Conservation (phyloP, 768 basidiomycete species). For the Leccinum disarticulatum region DNA sequence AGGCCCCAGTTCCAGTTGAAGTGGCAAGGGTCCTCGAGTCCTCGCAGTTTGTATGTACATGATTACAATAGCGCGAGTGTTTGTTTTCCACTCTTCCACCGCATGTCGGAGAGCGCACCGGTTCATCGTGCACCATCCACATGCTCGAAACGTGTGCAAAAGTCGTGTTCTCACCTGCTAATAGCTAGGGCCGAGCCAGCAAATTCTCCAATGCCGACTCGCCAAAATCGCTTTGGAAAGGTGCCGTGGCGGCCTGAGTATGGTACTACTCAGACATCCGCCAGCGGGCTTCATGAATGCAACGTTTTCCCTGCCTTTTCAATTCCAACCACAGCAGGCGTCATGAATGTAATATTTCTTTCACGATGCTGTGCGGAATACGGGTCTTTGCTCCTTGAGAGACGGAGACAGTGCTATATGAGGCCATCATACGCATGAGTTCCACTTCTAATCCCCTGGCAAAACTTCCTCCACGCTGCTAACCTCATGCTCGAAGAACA, state of each 20-base stretch:
- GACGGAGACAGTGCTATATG: conserved; percentile 15
- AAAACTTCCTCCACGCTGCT: not conserved
- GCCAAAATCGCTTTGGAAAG: not conserved
- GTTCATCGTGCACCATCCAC: too few species aligned
- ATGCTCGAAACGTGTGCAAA: too few species aligned
- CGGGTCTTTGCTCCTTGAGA: conserved; percentile 6
- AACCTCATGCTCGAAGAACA: conserved; percentile 16
- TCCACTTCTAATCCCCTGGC: not conserved
- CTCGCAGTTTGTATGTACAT: not conserved
- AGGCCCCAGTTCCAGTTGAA: not conserved
- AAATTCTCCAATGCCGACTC: too few species aligned
- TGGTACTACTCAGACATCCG: too few species aligned
- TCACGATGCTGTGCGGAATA: conserved; percentile 13
- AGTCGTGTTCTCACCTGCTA: too few species aligned
- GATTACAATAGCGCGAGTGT: not conserved
- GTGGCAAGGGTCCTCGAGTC: not conserved
- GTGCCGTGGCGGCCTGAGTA: too few species aligned
- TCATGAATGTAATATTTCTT: not conserved
- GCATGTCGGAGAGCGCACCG: too few species aligned
- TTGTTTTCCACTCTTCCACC: too few species aligned
- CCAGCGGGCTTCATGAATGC: conserved; percentile 14
- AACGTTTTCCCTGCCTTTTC: conserved; percentile 9
- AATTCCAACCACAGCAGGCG: not conserved
- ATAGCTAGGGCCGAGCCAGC: too few species aligned
- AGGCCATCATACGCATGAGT: not conserved